phyloP scores from a whole-genome alignment of 164 flowering plant species.

The Euptelea pleiosperma region DNA sequence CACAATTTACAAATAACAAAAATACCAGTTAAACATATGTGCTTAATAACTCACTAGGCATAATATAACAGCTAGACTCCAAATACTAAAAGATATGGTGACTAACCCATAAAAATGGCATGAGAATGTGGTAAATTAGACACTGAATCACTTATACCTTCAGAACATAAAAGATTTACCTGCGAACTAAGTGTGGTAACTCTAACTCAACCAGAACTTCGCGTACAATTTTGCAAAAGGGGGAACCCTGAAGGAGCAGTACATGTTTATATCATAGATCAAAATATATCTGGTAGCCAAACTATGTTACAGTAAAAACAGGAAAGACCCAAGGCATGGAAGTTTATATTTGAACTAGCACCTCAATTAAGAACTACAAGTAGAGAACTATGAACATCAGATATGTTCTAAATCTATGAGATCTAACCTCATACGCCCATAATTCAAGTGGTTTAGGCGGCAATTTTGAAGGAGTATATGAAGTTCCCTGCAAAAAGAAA shows the following conservation, averaged over 20 bases:
- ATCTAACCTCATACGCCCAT: conserved; percentile 95
- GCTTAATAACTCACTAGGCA: too few species aligned
- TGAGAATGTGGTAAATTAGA: background rate
- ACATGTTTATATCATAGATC: background rate
- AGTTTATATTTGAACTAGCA: background rate
- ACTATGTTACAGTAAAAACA: background rate
- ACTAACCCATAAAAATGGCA: too few species aligned
- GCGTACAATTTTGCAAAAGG: conserved; percentile 94
- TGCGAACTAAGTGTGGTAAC: conserved; percentile 73
- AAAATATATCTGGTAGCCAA: background rate
- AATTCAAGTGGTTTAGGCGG: conserved; percentile 85
- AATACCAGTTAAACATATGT: too few species aligned
- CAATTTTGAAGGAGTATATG: conserved; percentile 65
- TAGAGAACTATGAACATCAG: background rate
- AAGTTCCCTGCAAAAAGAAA: conserved; percentile 55
- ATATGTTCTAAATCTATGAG: background rate
- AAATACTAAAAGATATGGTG: too few species aligned
- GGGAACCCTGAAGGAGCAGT: conserved; percentile 63
- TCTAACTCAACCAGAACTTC: conserved; percentile 92
- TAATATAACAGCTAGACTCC: too few species aligned
- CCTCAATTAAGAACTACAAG: background rate
- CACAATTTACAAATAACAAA: too few species aligned
- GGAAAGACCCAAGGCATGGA: background rate
- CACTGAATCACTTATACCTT: background rate
- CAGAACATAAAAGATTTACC: conserved; percentile 35